Base-by-base conservation (phyloP, 495 filamentous ascomycete genomes). In the Copromyces sp. region DNA sequence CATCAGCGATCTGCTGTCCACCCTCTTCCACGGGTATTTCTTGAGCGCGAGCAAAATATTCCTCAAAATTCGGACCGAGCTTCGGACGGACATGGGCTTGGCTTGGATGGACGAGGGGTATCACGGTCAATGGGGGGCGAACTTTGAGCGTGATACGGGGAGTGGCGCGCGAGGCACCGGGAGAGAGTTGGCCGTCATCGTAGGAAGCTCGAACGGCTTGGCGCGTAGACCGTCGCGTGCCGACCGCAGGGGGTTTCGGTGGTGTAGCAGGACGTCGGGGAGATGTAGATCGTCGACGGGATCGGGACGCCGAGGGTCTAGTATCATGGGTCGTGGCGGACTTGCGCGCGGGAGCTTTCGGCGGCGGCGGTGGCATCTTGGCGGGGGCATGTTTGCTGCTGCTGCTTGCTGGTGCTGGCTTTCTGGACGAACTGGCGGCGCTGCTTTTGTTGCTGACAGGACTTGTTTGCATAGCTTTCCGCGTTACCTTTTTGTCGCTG, bases 401-500 rank as follows among this genome's bases (percentile, higher is more conserved):
- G 39, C 8, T 65, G 53, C 53, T 61, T 61, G 53, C 53, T 65
- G 29, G 29, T 12, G 53, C 53, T 65, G 53, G 53, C 29, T 65
- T 65, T 29, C 32, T 65, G 14, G 53, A 65, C 53, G 12, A 35
- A 65, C 29, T 65, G 14, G 53, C 53, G 14, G 53, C 53, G 14
- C 29, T 65, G 14, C 53, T 65, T 4, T 65, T 65, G 7, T 32
- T 65, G 53, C 53, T 65, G 53, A 65, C 29, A 4, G 53, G 53
- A 65, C 53, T 65, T 65, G 53, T 65, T 65, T 85, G 80, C 3
- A 82, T 73, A 65, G 84, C 76, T 69, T 81, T 78, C 72, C 86
- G 77, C 1, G 85, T 87, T 72, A 83, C 78, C n/a, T 86, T 83
- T 73, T 92, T 96, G 40, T 88, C 88, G 38, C 88, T 87, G 39